phyloP scores from a whole-genome alignment of 148 eudicot genomes.

The Silene conica region DNA sequence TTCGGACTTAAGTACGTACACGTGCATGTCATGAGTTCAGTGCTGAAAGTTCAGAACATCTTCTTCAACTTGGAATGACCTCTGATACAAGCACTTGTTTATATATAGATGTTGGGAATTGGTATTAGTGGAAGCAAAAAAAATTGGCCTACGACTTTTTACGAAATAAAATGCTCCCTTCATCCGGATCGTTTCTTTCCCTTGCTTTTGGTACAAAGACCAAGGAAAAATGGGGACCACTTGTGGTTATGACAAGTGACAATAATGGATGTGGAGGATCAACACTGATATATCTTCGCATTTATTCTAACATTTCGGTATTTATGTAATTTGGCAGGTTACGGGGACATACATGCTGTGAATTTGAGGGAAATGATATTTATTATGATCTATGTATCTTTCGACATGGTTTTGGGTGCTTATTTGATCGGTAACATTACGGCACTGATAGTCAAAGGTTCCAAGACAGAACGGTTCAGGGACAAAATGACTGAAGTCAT shows the following conservation, averaged over 20 bases:
- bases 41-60: too few species aligned
- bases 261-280: too few species aligned
- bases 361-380: conserved; percentile 77
- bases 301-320: background rate
- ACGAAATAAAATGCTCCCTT: too few species aligned
- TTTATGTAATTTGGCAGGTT: conserved; percentile 39
- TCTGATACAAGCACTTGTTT: too few species aligned
- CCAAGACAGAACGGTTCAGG: conserved; percentile 60
- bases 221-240: too few species aligned
- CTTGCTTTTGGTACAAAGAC: too few species aligned
- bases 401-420: conserved; percentile 75
- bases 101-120: too few species aligned
- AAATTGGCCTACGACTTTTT: too few species aligned
- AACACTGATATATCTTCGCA: background rate
- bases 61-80: too few species aligned
- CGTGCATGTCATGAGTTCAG: background rate
- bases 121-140: too few species aligned
- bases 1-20: background rate
- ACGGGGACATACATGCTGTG: conserved; percentile 78
- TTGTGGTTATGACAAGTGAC: too few species aligned
- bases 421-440: conserved; percentile 75
- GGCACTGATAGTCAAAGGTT: conserved; percentile 70
- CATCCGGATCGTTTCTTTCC: too few species aligned
- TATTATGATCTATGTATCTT: conserved; percentile 66
- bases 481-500: conserved; percentile 67